These are phyloP conservation scores for Magnolia sinica DNA, from an alignment of 164 flowering plant species.

Conservation along the genomic window DNA sequence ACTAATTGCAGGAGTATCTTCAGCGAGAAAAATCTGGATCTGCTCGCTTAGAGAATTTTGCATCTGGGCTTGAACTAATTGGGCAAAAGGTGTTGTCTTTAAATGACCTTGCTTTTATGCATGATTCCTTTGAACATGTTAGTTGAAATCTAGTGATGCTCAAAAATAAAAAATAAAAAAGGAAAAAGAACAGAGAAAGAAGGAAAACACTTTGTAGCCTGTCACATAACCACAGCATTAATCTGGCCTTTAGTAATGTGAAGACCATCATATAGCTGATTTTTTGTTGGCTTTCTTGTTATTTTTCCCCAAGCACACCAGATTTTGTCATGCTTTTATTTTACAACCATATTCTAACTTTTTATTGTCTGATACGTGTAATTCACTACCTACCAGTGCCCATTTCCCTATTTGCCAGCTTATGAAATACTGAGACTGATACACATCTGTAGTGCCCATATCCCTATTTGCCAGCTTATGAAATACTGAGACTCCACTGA, in stretches of 20 bases:
- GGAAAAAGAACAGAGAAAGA: not conserved
- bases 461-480: no score
- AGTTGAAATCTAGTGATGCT: not conserved
- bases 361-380: no score
- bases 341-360: not conserved
- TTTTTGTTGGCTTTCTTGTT: no score
- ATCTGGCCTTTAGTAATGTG: no score
- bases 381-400: no score
- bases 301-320: not conserved
- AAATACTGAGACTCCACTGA: no score
- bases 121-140: not conserved
- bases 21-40: slow-evolving; percentile 83
- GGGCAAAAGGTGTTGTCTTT: slow-evolving; percentile 69
- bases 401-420: no score
- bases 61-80: slow-evolving; percentile 89
- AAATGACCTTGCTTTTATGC: not conserved
- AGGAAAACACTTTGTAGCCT: not conserved
- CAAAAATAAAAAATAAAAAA: not conserved
- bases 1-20: slow-evolving; percentile 74
- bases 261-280: no score
- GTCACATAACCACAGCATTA: no score
- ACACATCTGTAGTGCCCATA: no score
- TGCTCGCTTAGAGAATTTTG: slow-evolving; percentile 93
- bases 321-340: not conserved
- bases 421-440: no score